Evolutionary conservation across 1,284 basidiomycete species (phyloP).

Genomic region (Microbotryum violaceum): DNA sequence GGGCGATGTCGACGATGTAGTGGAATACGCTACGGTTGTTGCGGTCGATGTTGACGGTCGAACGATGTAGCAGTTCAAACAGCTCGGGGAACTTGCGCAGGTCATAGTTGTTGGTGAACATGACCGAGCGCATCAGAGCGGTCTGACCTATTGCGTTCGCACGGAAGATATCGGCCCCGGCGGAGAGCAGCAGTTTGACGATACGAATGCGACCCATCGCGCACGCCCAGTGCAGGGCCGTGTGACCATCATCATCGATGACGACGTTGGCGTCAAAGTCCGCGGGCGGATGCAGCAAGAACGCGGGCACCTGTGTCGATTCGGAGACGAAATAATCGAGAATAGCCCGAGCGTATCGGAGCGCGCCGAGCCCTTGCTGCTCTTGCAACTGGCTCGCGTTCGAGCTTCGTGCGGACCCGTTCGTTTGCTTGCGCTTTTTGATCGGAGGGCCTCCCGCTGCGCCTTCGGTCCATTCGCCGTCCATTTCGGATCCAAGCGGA

Average conservation of each 20-base stretch:
- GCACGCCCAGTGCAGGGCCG: constrained; percentile 95
- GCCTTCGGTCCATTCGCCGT: constrained; percentile 19
- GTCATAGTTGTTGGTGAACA: constrained; percentile 99
- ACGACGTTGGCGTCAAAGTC: constrained; percentile 95
- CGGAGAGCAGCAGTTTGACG: constrained; percentile 86
- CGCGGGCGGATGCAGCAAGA: constrained; percentile 79
- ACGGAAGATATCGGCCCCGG: constrained; percentile 94
- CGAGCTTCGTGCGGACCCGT: background rate
- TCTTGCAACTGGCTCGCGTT: constrained; percentile 10
- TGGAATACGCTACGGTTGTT: constrained; percentile 98
- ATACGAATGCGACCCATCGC: constrained; percentile 98
- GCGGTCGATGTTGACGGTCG: constrained; percentile 97
- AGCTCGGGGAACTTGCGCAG: constrained; percentile 97
- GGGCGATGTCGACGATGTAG: constrained; percentile 96
- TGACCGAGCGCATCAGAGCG: constrained; percentile 94
- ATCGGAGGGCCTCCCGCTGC: constrained; percentile 22
- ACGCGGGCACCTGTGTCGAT: constrained; percentile 79
- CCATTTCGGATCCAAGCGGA: constrained; percentile 20
- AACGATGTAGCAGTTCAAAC: constrained; percentile 91
- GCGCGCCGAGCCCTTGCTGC: constrained; percentile 39
- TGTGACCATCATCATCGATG: constrained; percentile 98
- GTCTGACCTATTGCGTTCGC: constrained; percentile 97
- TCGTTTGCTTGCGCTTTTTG: constrained; percentile 4
- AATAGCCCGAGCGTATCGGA: constrained; percentile 82
- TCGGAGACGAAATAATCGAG: constrained; percentile 99